Evolutionary conservation across 371 early-diverging fungal genomes (phyloP), one percentile per base, ranked within the genome.

Genomic region (Apophysomyces variabilis): DNA sequence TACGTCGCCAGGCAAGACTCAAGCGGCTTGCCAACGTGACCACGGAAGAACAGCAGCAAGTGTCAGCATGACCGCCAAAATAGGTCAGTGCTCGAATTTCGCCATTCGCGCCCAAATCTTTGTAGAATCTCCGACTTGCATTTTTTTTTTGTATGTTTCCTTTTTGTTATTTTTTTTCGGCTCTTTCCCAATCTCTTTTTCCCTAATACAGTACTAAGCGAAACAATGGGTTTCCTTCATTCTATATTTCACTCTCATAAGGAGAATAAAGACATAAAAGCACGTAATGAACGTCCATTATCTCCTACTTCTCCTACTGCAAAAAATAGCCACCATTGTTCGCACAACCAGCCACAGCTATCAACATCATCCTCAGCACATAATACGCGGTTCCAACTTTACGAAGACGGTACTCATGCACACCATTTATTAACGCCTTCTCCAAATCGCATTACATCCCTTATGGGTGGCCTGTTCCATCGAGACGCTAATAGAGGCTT

Each of bases 341-440:
- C 32, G 32, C 13, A 13, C 26, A 41, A 16, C 21, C 36, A 57
- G 7, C 39, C 7, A 13, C 44, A 16, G 45, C 61, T 35, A 5
- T 32, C 21, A 26, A 26, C 32, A 26, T 26, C 32, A 26, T 26
- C 32, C 32, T 26, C 32, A 26, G 3, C 32, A 26, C 32, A 26
- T 57, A 60, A 72, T 16, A 43, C 44, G 21, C 72, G 83, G 32
- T 82, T 82, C 39, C 74, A 74, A 38, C 7, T 69, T 37, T 43
- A 57, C 12, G 73, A 69, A 6, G 71, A 82, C 43, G 72, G 76
- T 3, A 68, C 71, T 7, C 83, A 82, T 66, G 44, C 7, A 5
- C 83, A 82, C 60, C 76, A 78, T 66, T 66, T 82, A 59, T 65
- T 66, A 4, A 60, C 66, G 16, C 73, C 73, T 16, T 61, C 74